Evolutionary conservation across 768 basidiomycete species (phyloP), one percentile per base, ranked within the genome.

Genomic region (Mycena belliarum): DNA sequence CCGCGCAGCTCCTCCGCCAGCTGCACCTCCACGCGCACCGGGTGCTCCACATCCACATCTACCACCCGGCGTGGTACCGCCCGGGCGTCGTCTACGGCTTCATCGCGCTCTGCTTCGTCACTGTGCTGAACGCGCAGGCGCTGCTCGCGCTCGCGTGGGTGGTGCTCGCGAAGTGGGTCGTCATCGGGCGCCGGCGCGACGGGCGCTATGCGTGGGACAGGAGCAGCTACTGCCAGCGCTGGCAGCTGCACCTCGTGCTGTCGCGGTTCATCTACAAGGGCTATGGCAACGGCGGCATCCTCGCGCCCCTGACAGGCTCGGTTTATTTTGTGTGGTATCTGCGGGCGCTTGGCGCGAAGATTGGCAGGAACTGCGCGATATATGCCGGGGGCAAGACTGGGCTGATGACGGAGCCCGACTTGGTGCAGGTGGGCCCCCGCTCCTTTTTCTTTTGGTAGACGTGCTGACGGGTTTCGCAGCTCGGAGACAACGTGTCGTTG

Each of bases 331-430:
- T 77, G 23, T 79, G 78, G 79, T 80, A 70, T 60, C 68, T 73
- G 29, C 76, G 77, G 23, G 75, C 76, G 1, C 63, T 79, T 24
- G 79, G 79, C 23, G 76, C 77, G 14, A 76, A 69, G 51, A 76
- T 80, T 49, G 79, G 79, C 18, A 69, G 69, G 55, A 74, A 79
- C 61, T 76, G 75, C 52, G 60, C 71, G 4, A 69, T 79, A 29
- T 79, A 71, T 61, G 72, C 73, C 0, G 76, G 77, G 24, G 77
- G 78, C 18, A 74, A 69, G 25, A 52, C 65, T 6, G 78, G 77
- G 8, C 61, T 78, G 25, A 79, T 80, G 78, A 79, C 77, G 2
- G 79, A 80, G 59, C 77, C 79, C 21, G 79, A 80, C 65, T 67
- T 80, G 5, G 71, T 80, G 14, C 71, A 76, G 66, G 76, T 76